Evolutionary conservation across 768 basidiomycete genomes (phyloP).

Genomic region (Pilatotrama ljubarskyi): DNA sequence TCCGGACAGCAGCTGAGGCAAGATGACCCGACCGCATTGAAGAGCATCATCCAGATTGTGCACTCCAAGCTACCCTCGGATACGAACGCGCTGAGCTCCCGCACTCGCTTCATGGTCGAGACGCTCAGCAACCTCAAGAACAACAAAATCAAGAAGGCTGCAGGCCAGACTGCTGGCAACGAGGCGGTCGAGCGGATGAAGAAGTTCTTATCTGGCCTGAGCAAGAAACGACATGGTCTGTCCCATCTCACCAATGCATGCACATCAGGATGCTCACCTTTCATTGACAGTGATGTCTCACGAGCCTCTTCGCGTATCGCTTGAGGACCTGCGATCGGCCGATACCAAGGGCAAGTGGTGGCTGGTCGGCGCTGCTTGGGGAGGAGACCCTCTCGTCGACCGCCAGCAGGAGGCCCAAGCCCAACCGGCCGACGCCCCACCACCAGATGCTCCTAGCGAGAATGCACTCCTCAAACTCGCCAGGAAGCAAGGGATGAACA

Average conservation of each 20-base stretch:
- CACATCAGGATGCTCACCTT: not conserved
- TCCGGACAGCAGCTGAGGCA: conserved; percentile 90
- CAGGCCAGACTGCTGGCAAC: conserved; percentile 65
- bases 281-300: conserved; percentile 63
- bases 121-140: conserved; percentile 91
- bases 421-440: conserved; percentile 27
- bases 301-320: conserved; percentile 83
- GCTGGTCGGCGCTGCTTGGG: conserved; percentile 97
- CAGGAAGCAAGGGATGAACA: conserved; percentile 96
- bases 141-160: conserved; percentile 73
- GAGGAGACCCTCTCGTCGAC: conserved; percentile 86
- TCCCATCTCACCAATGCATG: not conserved
- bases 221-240: conserved; percentile 74
- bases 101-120: conserved; percentile 94
- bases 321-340: conserved; percentile 82
- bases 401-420: conserved; percentile 43
- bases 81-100: conserved; percentile 65
- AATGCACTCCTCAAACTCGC: conserved; percentile 74
- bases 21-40: conserved; percentile 90
- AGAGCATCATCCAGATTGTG: conserved; percentile 85
- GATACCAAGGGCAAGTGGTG: conserved; percentile 97
- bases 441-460: conserved; percentile 33
- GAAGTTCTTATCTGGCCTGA: conserved; percentile 75
- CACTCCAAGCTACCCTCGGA: conserved; percentile 65
- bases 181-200: conserved; percentile 86